phyloP scores from a whole-genome alignment of 352 stramenopile species.

The Globisporangium takayamanum region DNA sequence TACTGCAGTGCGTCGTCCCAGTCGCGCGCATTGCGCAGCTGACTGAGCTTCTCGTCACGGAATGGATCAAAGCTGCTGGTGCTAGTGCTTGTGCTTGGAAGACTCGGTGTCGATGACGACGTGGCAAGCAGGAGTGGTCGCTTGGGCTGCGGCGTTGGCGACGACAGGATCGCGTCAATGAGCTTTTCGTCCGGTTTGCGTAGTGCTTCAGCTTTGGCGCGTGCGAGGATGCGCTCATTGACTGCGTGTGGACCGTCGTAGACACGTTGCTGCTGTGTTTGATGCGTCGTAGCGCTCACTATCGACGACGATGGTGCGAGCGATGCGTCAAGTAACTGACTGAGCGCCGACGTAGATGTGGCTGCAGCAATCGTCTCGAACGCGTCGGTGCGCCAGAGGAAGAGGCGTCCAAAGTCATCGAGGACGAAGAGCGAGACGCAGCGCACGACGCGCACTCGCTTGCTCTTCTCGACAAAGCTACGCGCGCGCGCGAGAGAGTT shows the following conservation, averaged over 20 bases:
- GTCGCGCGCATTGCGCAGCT: constrained; percentile 27
- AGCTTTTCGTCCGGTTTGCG: constrained; percentile 51
- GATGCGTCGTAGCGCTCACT: not conserved
- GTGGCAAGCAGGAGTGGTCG: constrained; percentile 23
- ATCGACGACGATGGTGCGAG: not conserved
- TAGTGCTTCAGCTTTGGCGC: constrained; percentile 43
- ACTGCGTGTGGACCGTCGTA: constrained; percentile 59
- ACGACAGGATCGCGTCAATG: constrained; percentile 66
- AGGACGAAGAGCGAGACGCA: constrained; percentile 55
- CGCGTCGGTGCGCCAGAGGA: constrained; percentile 45
- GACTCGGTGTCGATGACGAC: constrained; percentile 25
- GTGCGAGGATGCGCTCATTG: constrained; percentile 50
- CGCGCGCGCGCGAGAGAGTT: not conserved
- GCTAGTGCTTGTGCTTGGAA: not conserved
- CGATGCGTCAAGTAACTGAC: not conserved
- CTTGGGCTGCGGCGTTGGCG: constrained; percentile 31
- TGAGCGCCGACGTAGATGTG: not conserved
- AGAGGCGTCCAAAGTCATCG: constrained; percentile 40
- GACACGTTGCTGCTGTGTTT: not conserved
- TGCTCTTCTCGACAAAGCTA: constrained; percentile 53
- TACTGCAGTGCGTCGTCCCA: constrained; percentile 57
- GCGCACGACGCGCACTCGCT: constrained; percentile 54
- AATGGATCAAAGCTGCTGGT: constrained; percentile 29
- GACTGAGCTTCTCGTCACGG: constrained; percentile 21
- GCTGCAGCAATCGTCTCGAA: constrained; percentile 44